Evolutionary conservation across 2,329 filamentous ascomycete species (phyloP).

Genomic region (Arthrinium phaeospermum): DNA sequence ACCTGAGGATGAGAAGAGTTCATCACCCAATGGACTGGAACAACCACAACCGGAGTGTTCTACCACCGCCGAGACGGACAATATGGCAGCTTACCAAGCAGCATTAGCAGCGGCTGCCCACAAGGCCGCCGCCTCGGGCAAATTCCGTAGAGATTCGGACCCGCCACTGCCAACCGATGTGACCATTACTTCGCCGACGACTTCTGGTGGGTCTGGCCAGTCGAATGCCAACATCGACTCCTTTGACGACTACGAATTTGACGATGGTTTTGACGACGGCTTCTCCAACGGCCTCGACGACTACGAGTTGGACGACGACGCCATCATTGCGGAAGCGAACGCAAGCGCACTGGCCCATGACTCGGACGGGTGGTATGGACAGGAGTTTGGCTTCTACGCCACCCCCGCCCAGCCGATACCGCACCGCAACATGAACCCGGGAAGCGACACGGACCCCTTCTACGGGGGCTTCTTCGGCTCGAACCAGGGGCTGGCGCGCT

Average conservation of each 20-base stretch:
- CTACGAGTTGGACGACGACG: constrained; percentile 79
- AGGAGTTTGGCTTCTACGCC: constrained; percentile 96
- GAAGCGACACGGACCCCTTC: constrained; percentile 51
- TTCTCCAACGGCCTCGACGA: constrained; percentile 41
- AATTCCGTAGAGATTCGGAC: constrained; percentile 69
- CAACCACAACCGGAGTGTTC: constrained; percentile 26
- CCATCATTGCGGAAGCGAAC: constrained; percentile 93
- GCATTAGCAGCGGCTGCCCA: constrained; percentile 83
- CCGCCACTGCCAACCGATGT: constrained; percentile 44
- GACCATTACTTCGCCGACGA: constrained; percentile 43
- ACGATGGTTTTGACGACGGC: constrained; percentile 32
- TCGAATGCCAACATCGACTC: constrained; percentile 32
- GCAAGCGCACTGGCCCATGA: constrained; percentile 92
- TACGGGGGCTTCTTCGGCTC: constrained; percentile 89
- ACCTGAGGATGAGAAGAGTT: constrained; percentile 23
- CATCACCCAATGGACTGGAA: constrained; percentile 17
- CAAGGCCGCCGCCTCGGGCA: constrained; percentile 75
- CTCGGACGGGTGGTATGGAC: constrained; percentile 91
- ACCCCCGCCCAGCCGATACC: constrained; percentile 48
- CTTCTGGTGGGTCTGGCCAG: constrained; percentile 37
- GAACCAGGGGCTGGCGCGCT: constrained; percentile 71
- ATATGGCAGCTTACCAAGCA: constrained; percentile 75
- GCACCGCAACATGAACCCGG: constrained; percentile 30
- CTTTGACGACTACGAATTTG: constrained; percentile 32
- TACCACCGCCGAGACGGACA: constrained; percentile 31